Evolutionary conservation across 805 yeast species (phyloP), one percentile per base, ranked within the genome.

Genomic region (Helenozyma rhizophorensis): DNA sequence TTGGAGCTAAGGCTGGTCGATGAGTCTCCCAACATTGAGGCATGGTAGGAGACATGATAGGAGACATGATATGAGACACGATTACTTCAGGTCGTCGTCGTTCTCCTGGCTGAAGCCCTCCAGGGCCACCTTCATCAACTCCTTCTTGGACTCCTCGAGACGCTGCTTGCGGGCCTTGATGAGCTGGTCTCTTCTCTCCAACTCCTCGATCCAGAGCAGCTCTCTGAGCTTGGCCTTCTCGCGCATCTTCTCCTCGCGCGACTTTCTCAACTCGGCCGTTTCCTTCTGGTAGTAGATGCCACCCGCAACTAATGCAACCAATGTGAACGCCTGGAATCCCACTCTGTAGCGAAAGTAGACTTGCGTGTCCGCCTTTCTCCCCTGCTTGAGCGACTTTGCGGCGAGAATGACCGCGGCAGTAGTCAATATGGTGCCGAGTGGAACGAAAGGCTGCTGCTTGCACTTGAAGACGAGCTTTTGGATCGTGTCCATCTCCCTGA

Each of bases 271-370:
- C 26, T 51, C 56, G 23, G 56, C 66, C 16, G 66, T 56, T 18
- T 74, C 74, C 21, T 61, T 51, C 40, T 85, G 88, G 56, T 74
- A 85, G 37, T 72, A 65, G 45, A 69, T 68, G 4, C 95, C 88
- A 25, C 96, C 97, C 9, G 76, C 78, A 5, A 88, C 80, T 31
- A 89, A 65, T 0, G 96, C 95, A 11, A 78, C 79, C 25, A 89
- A 63, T 0, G 97, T 89, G 37, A 82, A 74, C 4, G 83, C 86
- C 60, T 89, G 97, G 47, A 87, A 70, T 0, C 76, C 93, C 28
- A 89, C 90, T 68, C 97, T 81, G 77, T 87, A 85, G 47, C 90
- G 72, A 68, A 86, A 89, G 77, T 85, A 88, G 30, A 74, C 73
- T 60, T 89, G 95, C 0, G 96, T 94, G 34, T 76, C 77, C 27